Evolutionary conservation across 345 rosid genomes (phyloP), one percentile per base, ranked within the genome.

Genomic region (Moringa oleifera): DNA sequence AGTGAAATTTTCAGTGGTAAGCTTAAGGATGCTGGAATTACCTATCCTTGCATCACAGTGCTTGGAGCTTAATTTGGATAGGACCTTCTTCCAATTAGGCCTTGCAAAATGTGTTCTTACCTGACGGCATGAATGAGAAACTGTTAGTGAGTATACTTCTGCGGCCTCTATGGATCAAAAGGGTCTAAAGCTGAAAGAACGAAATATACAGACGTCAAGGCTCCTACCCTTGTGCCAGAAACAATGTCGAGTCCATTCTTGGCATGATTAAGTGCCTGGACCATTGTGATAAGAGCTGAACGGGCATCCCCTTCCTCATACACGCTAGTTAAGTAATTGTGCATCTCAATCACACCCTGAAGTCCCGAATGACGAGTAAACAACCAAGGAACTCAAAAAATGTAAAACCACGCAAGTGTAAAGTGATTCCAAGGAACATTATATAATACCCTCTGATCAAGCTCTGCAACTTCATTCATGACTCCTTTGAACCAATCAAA

Each of bases 271-370:
- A 94, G 83, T 47, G 99, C 97, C 75, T 94, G 99, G 55, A 94
- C 97, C 99, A 90, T 94, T 53, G 99, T 87, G 57, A 94, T 94
- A 55, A 94, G 93, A 74, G 99, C 89, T 22, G 99, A 94, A 60
- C 99, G 79, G n/a, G 99, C 99, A 71, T 94, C 99, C 6, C 99
- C 99, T 90, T 94, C 99, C 79, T 90, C 99, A 33, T 94, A 94
- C 51, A 94, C 99, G 63, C 99, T 94, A 13, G 99, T 94, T 76
- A 94, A 74, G 77, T 94, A 90, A 67, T 94, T 94, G 81, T 94
- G 99, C 99, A 94, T 90, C 72, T 94, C 99, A 58, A 94, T 90
- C 60, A 94, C 91, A 28, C 99, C 97, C 99, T 94, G 66, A 25
- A 69, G 41, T 68, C 20, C 20, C 65, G 59, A 41, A 41, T 41